Conservation (phyloP, 176 grass and related monocot species). For the Carex cristatella region DNA sequence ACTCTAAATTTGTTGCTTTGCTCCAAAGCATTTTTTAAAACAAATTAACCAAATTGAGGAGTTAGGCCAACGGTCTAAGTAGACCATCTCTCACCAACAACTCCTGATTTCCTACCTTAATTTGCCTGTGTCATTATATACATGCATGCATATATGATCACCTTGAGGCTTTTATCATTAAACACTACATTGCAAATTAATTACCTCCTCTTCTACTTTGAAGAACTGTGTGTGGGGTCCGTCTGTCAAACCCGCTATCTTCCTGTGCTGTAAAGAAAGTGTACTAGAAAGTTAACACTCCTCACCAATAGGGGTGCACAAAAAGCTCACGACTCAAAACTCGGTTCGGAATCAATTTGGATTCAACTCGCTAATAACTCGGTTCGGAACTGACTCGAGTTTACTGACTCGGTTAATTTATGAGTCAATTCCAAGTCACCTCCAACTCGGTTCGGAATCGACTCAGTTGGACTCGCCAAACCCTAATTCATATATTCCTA, state of each 20-base stretch:
- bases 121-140: background rate
- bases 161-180: background rate
- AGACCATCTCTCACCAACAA: constrained; percentile 26
- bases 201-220: background rate
- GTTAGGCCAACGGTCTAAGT: constrained; percentile 80
- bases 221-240: background rate
- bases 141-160: background rate
- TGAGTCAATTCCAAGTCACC: too few relatives aligned
- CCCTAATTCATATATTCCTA: too few relatives aligned
- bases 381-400: too few relatives aligned
- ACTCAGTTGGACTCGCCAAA: too few relatives aligned
- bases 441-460: too few relatives aligned
- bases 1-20: constrained; percentile 10
- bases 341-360: too few relatives aligned
- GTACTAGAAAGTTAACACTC: background rate
- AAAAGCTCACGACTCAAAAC: too few relatives aligned
- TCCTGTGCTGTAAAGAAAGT: background rate
- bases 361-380: too few relatives aligned
- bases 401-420: too few relatives aligned
- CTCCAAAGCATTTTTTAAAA: constrained; percentile 29
- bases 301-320: background rate
- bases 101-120: background rate
- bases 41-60: constrained; percentile 32
- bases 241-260: background rate
- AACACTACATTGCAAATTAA: background rate